Evolutionary conservation across 352 stramenopile species (phyloP).

Genomic region (Phytophthora cryptogea): DNA sequence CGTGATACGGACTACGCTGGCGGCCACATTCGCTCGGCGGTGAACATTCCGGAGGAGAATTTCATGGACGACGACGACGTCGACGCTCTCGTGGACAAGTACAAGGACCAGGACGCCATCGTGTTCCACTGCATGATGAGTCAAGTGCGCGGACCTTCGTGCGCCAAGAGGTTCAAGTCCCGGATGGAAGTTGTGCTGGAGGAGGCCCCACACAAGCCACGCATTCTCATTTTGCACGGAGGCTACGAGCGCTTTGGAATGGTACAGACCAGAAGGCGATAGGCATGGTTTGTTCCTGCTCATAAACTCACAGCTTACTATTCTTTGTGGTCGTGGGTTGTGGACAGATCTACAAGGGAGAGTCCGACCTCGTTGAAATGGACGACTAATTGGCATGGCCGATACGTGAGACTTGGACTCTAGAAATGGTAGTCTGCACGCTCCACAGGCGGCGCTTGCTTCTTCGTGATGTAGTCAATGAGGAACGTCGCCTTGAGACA

Average conservation of each 20-base stretch:
- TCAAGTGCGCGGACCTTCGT: slow-evolving; percentile 81
- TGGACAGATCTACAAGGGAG: slow-evolving; percentile 54
- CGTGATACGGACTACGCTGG: slow-evolving; percentile 74
- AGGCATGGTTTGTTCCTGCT: slow-evolving; percentile 2
- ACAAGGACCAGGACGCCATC: slow-evolving; percentile 64
- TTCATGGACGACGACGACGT: slow-evolving; percentile 86
- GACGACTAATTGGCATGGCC: slow-evolving; percentile 15
- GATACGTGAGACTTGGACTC: slow-evolving; percentile 3
- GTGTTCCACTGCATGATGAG: slow-evolving; percentile 92
- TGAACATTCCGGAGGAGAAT: slow-evolving; percentile 81
- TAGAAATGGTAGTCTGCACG: slow-evolving; percentile 62
- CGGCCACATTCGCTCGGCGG: slow-evolving; percentile 73
- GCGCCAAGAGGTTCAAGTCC: slow-evolving; percentile 72
- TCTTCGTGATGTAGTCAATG: slow-evolving; percentile 88
- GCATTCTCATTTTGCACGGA: slow-evolving; percentile 70
- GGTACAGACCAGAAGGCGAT: slow-evolving; percentile 29
- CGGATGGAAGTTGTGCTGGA: slow-evolving; percentile 61
- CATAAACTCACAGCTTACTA: slow-evolving; percentile 17
- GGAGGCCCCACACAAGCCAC: slow-evolving; percentile 47
- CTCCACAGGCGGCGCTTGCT: slow-evolving; percentile 60
- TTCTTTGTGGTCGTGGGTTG: slow-evolving; percentile 21
- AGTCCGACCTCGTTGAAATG: slow-evolving; percentile 48
- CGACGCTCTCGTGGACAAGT: slow-evolving; percentile 70
- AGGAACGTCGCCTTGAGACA: slow-evolving; percentile 82
- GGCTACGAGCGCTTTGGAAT: slow-evolving; percentile 70